Evolutionary conservation across 495 filamentous ascomycete species (phyloP), one percentile per base, ranked within the genome.

Genomic region (Clavariopsis aquatica): DNA sequence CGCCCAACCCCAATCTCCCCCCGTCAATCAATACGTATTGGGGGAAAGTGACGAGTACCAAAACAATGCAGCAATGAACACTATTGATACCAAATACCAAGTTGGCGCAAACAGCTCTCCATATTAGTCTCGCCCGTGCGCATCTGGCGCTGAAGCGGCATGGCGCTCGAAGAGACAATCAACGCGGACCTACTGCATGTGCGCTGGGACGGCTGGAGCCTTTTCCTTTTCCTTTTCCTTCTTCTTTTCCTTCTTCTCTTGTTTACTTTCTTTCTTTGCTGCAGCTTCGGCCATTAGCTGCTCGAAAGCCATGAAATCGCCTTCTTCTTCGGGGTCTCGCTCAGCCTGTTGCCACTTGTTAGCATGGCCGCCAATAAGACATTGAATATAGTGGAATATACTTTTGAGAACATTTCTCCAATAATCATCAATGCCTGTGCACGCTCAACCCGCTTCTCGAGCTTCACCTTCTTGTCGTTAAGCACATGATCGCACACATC

Each of bases 301-400:
- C 75, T 99, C 94, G 71, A 99, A 99, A 20, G 91, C 93, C 87
- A 98, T 95, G 80, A 95, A 97, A 59, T 97, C 93, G 65, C 93
- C 94, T 79, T 98, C 94, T 78, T 99, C 94, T 46, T 98, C 95
- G 43, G 92, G 89, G 64, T 92, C 90, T 62, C 94, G 85, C 74
- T 89, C 84, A 20, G 94, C 94, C 94, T 98, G 65, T 66, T 15
- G 29, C 20, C 52, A 38, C 65, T 27, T 52, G 49, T 76, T 69
- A 77, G 70, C 62, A 4, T 47, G 24, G 1, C 22, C 49, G 5
- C 27, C 9, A 52, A 22, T 29, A 27, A 28, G 3, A 26, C 7
- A 45, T 26, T 9, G 1, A 49, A 0, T 19, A 6, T 20, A n/a
- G n/a, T 43, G 1, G 28, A 28, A 75, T 83, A 52, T 84, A 96